A percentile compares a stretch with the other conserved stretches of the same genome.
Evolutionary conservation across 352 stramenopile genomes (phyloP).

Genomic region (Pythium brassicae): DNA sequence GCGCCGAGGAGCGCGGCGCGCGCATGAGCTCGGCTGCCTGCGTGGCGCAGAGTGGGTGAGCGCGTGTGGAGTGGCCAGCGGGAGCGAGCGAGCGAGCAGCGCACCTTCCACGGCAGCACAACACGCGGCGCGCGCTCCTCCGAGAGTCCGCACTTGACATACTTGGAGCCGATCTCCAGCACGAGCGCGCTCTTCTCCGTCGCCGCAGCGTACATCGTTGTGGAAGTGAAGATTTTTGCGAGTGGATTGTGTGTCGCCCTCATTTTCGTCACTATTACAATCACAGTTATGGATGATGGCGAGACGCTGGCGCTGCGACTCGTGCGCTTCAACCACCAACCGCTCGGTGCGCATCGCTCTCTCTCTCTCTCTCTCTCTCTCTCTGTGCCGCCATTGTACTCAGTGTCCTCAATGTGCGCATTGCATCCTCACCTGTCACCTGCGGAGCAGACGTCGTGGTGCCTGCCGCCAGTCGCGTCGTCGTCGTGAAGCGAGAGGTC

Average conservation of each 20-base stretch:
- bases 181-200: slow-evolving; percentile 67
- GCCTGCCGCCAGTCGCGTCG: slow-evolving; percentile 5
- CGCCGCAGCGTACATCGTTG: slow-evolving; percentile 10
- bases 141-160: slow-evolving; percentile 65
- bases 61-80: background rate
- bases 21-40: slow-evolving; percentile 58
- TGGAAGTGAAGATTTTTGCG: background rate
- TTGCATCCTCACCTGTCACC: too few relatives aligned
- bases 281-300: slow-evolving; percentile 15
- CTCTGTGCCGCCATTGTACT: too few relatives aligned
- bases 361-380: background rate
- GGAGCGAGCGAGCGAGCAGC: background rate
- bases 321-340: slow-evolving; percentile 10
- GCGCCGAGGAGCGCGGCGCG: slow-evolving; percentile 18
- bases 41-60: background rate
- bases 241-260: background rate
- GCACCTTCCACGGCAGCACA: slow-evolving; percentile 65
- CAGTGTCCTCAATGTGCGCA: background rate
- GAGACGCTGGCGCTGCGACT: slow-evolving; percentile 14
- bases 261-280: slow-evolving; percentile 8
- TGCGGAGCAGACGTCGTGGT: slow-evolving; percentile 11
- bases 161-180: slow-evolving; percentile 69
- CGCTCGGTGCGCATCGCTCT: slow-evolving; percentile 4
- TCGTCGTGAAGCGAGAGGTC: slow-evolving; percentile 8
- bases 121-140: slow-evolving; percentile 69